phyloP scores from a whole-genome alignment of 164 flowering plant genomes.

The Piper longum region DNA sequence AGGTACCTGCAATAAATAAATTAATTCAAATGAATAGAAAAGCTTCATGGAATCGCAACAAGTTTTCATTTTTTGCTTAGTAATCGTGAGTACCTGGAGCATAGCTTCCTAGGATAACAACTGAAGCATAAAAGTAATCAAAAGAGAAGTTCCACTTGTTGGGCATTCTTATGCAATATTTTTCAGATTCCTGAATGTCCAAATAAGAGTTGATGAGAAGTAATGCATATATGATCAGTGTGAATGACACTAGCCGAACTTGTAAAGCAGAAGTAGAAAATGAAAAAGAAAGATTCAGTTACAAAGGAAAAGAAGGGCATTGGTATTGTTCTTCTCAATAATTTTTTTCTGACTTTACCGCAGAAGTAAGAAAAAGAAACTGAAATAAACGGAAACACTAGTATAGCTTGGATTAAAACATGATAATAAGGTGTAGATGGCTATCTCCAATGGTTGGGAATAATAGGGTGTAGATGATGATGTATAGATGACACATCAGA shows the following conservation, averaged over 20 bases:
- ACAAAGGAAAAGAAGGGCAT: background rate
- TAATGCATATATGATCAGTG: background rate
- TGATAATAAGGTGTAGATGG: too few relatives aligned
- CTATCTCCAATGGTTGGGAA: too few relatives aligned
- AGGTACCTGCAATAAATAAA: constrained; percentile 50
- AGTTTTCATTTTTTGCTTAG: background rate
- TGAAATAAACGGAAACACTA: too few relatives aligned
- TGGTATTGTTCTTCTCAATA: background rate
- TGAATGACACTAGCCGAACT: too few relatives aligned
- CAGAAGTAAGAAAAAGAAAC: too few relatives aligned
- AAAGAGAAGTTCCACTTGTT: constrained; percentile 90
- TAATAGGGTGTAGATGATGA: too few relatives aligned
- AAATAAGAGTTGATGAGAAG: background rate
- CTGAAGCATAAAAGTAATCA: constrained; percentile 59
- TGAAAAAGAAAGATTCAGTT: background rate
- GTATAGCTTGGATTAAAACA: too few relatives aligned
- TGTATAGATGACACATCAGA: background rate
- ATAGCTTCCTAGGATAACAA: constrained; percentile 47
- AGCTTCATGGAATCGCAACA: background rate
- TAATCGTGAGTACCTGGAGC: constrained; percentile 48
- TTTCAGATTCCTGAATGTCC: constrained; percentile 47
- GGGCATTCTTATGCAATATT: constrained; percentile 81
- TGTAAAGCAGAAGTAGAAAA: too few relatives aligned
- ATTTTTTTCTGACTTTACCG: too few relatives aligned
- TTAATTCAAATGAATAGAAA: background rate